Base-by-base conservation (phyloP, 768 basidiomycete species). In the Multifurca ochricompacta region DNA sequence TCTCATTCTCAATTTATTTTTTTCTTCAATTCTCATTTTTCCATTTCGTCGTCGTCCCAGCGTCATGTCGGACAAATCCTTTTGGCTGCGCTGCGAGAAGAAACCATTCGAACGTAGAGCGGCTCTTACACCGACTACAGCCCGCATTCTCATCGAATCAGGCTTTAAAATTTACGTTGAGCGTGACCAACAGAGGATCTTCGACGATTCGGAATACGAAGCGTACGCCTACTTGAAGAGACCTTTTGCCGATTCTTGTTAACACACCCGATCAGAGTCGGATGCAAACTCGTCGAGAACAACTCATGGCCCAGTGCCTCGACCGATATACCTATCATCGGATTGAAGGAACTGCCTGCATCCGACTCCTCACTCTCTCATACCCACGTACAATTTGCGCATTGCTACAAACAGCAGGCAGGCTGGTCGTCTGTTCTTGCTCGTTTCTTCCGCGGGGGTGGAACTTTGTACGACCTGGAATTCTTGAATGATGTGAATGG, bases 31-130 rank as follows among this genome's bases (percentile, higher is more conserved):
- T 49, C 23, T 6, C n/a, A 16, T 19, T 10, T 52, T 14, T 6
- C 9, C 46, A 21, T 25, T n/a, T n/a, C 42, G n/a, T 16, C 3
- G 36, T 34, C 16, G 16, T 37, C 36, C n/a, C 47, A n/a, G 6
- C 50, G 55, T 41, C 48, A 83, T 84, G 81, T 63, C 80, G 45
- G 35, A 59, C 25, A 64, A 74, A 70, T 49, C 71, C 13, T 78
- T 99, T 63, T 99, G 95, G 95, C 80, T 99, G 39, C 85, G 96
- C 62, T 96, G 93, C 74, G 96, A 99, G 76, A 96, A 85, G 68
- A 99, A 98, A 70, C 79, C 83, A 59, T 93, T 94, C 60, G 96
- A 99, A 70, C 82, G 82, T 52, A 89, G 96, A 43, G 83, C 93
- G 27, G 94, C 94, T 7, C 75, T 98, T 59, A 95, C 93, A 10